Percentiles rank a stretch among this genome's conserved stretches.
These are phyloP conservation scores for Tuber magnatum DNA, from an alignment of 495 filamentous ascomycete genomes.

Conservation along the genomic window DNA sequence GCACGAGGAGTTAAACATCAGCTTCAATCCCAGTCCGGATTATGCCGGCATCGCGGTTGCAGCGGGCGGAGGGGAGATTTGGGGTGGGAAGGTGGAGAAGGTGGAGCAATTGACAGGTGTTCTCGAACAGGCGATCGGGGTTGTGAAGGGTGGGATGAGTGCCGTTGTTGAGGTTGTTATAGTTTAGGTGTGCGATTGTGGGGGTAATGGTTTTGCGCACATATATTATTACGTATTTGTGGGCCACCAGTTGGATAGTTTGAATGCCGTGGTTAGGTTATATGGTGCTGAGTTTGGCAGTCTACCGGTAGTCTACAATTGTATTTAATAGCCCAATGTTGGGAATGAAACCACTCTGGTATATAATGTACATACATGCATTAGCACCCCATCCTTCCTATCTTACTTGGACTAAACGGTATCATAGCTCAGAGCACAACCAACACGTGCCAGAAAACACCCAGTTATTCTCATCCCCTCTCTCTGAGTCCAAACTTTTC, in stretches of 20 bases:
- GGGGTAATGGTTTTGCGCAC: not conserved
- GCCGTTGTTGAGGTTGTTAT: constrained; percentile 57
- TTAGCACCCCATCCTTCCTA: no score
- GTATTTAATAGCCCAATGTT: not conserved
- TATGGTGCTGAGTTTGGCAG: not conserved
- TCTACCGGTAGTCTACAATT: not conserved
- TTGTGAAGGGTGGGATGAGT: constrained; percentile 57
- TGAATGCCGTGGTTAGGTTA: not conserved
- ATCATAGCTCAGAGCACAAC: no score
- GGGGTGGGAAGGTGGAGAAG: constrained; percentile 57
- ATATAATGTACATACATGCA: not conserved
- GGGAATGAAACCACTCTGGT: not conserved
- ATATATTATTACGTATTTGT: not conserved
- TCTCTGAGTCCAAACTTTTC: no score
- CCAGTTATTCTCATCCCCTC: no score
- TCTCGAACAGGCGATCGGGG: constrained; percentile 59
- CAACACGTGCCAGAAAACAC: no score
- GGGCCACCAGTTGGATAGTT: not conserved
- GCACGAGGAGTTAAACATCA: constrained; percentile 85
- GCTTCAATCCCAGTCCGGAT: constrained; percentile 76
- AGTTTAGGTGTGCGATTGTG: constrained; percentile 11
- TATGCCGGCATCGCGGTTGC: constrained; percentile 88
- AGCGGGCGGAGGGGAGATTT: constrained; percentile 67
- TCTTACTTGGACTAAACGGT: no score
- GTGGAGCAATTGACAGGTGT: constrained; percentile 54